A percentile compares a stretch with the other conserved stretches of the same genome.
These are phyloP conservation scores for Cladosporium phlei DNA, from an alignment of 2,329 filamentous ascomycete species.

Conservation along the genomic window DNA sequence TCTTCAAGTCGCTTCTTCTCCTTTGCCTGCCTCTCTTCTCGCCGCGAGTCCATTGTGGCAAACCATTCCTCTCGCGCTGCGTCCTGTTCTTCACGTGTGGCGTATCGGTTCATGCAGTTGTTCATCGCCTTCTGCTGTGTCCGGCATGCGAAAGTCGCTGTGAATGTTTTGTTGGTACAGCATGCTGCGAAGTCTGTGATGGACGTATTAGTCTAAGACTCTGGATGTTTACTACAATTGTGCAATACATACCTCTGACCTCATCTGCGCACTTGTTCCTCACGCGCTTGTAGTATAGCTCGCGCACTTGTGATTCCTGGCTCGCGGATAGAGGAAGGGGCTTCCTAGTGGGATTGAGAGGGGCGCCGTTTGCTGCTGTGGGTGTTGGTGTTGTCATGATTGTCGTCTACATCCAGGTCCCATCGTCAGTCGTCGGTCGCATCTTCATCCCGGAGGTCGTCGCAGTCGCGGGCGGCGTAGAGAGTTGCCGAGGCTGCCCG, in stretches of 20 bases:
- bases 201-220: not conserved
- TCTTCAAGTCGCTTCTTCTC: conserved; percentile 39
- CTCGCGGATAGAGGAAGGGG: conserved; percentile 77
- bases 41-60: conserved; percentile 65
- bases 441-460: not conserved
- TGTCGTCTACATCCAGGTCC: not conserved
- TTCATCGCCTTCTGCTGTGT: conserved; percentile 82
- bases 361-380: conserved; percentile 18
- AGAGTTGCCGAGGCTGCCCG: not conserved
- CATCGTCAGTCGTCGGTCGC: not conserved
- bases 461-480: not conserved
- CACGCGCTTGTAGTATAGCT: conserved; percentile 76
- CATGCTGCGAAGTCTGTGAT: conserved; percentile 80
- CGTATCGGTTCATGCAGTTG: conserved; percentile 81
- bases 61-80: conserved; percentile 93
- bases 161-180: conserved; percentile 78
- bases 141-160: conserved; percentile 81
- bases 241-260: conserved; percentile 39
- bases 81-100: conserved; percentile 80
- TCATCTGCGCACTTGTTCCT: conserved; percentile 64
- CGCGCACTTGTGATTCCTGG: conserved; percentile 76
- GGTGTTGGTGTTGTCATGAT: conserved; percentile 11
- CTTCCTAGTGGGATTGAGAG: conserved; percentile 50
- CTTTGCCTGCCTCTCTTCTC: conserved; percentile 59
- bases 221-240: too few species aligned